A percentile compares a stretch with the other conserved stretches of the same genome.
phyloP scores from a whole-genome alignment of 2,329 filamentous ascomycete genomes.

The Albophoma yamanashiensis region DNA sequence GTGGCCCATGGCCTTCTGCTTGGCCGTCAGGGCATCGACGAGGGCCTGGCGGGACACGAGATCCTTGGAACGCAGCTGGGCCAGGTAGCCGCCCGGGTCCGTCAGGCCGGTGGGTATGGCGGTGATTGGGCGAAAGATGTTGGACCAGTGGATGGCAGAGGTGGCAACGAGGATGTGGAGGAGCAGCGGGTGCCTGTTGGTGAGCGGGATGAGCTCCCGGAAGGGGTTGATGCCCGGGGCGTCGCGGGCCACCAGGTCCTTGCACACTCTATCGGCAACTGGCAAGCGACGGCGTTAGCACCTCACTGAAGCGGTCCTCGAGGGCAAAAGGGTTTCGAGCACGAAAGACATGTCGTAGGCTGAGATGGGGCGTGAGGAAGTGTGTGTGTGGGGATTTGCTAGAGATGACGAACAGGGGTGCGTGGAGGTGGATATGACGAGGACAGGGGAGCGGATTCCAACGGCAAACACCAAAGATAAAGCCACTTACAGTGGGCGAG shows the following conservation, averaged over 20 bases:
- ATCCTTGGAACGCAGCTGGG: constrained; percentile 25
- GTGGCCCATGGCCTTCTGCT: constrained; percentile 34
- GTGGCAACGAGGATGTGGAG: constrained; percentile 37
- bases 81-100: constrained; percentile 25
- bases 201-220: constrained; percentile 35
- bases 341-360: not conserved
- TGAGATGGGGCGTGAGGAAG: not conserved
- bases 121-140: constrained; percentile 25
- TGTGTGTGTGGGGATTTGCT: not conserved
- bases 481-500: constrained; percentile 36
- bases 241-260: constrained; percentile 41
- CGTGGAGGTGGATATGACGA: not conserved
- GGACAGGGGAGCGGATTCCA: not conserved
- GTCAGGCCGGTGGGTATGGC: constrained; percentile 18
- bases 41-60: constrained; percentile 27
- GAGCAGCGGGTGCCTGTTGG: constrained; percentile 32
- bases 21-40: constrained; percentile 34
- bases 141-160: constrained; percentile 38
- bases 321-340: not conserved
- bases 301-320: not conserved
- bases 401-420: not conserved
- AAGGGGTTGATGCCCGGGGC: constrained; percentile 35
- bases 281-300: constrained; percentile 12
- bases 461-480: not conserved
- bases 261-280: constrained; percentile 39